Conservation (phyloP, 352 stramenopile species). For the Pythium dissimile region DNA sequence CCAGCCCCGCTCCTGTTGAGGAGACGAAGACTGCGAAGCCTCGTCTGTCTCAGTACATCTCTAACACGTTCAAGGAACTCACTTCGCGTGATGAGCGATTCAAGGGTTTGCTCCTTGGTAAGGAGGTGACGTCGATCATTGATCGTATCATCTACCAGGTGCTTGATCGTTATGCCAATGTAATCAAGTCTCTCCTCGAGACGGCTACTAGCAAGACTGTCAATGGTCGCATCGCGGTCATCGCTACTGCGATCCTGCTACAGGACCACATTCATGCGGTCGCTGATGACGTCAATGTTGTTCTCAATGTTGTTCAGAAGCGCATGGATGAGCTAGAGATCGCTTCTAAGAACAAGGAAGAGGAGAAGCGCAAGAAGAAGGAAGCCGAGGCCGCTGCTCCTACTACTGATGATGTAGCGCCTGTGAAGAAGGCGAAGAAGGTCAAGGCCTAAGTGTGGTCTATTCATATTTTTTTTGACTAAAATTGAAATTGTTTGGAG, state of each 20-base stretch:
- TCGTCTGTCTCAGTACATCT: background rate
- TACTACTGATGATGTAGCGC: too few relatives aligned
- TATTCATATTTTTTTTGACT: too few relatives aligned
- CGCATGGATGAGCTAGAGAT: too few relatives aligned
- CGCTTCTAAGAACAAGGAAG: background rate
- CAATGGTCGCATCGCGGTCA: background rate
- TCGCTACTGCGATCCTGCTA: background rate
- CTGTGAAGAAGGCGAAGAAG: too few relatives aligned
- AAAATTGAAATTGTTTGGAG: too few relatives aligned
- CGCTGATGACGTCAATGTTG: background rate
- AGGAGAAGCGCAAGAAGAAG: background rate
- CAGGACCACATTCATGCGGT: background rate
- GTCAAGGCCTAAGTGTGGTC: too few relatives aligned
- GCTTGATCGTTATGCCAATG: background rate
- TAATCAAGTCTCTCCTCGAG: conserved; percentile 1
- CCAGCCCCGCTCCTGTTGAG: too few relatives aligned
- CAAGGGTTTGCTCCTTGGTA: conserved; percentile 1
- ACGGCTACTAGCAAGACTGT: background rate
- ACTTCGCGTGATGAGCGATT: background rate
- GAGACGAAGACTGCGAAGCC: background rate
- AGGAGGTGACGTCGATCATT: background rate
- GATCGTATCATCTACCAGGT: conserved; percentile 1
- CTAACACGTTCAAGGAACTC: conserved; percentile 1
- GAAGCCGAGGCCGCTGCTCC: background rate
- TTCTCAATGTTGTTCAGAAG: conserved; percentile 1